Conservation (phyloP, 176 grass and related monocot species). For the Zoysia pacifica region DNA sequence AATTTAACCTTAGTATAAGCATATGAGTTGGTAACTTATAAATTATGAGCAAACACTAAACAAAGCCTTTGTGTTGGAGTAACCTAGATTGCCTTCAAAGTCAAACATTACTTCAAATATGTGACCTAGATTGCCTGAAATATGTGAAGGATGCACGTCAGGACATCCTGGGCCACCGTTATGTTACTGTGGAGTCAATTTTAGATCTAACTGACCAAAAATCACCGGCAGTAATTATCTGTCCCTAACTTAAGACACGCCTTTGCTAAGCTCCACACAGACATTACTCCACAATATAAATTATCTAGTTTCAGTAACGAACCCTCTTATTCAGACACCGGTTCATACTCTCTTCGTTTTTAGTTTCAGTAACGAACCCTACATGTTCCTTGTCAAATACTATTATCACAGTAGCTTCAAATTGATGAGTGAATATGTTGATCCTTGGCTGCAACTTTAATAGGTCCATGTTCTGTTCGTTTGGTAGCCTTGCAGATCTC, state of each 20-base stretch:
- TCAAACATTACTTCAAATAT: not conserved
- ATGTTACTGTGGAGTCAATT: not conserved
- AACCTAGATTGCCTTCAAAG: not conserved
- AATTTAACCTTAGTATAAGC: not conserved
- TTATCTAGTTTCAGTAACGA: slow-evolving; percentile 8
- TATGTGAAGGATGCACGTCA: not conserved
- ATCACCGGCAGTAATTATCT: not conserved
- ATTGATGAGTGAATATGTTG: not conserved
- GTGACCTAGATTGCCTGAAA: not conserved
- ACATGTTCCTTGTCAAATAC: not conserved
- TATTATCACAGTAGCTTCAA: not conserved
- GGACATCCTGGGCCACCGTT: not conserved
- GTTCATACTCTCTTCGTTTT: no score
- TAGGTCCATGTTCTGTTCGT: not conserved
- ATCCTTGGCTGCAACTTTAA: not conserved
- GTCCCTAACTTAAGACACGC: not conserved
- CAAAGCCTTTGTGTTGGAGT: no score
- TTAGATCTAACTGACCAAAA: not conserved
- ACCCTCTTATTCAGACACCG: no score
- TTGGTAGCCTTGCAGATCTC: slow-evolving; percentile 18
- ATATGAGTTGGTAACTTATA: slow-evolving; percentile 3
- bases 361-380: not conserved
- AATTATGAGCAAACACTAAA: not conserved
- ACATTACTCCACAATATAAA: not conserved
- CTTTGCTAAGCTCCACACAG: not conserved